These are phyloP conservation scores for Gossypium bickii DNA, from an alignment of 345 rosid genomes.

Conservation along the genomic window DNA sequence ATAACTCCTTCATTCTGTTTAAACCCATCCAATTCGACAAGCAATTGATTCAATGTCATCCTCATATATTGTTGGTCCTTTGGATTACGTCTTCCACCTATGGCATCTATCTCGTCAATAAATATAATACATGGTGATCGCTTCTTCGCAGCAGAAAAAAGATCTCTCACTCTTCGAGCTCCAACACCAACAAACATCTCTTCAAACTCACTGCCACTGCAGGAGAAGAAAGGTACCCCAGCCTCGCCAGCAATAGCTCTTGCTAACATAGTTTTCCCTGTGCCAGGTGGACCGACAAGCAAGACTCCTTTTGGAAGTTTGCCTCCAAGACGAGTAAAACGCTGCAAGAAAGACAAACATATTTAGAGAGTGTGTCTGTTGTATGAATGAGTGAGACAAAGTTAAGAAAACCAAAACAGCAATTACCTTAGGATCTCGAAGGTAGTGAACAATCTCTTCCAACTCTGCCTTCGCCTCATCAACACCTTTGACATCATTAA, in stretches of 20 bases:
- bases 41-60: slow-evolving; percentile 94
- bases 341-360: slow-evolving; percentile 36
- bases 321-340: slow-evolving; percentile 95
- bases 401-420: neutral
- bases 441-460: slow-evolving; percentile 95
- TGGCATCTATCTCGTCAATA: slow-evolving; percentile 97
- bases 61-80: slow-evolving; percentile 93
- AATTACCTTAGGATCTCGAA: slow-evolving; percentile 89
- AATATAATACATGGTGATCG: slow-evolving; percentile 93
- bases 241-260: slow-evolving; percentile 99
- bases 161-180: slow-evolving; percentile 96
- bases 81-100: slow-evolving; percentile 93
- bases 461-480: slow-evolving; percentile 97
- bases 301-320: slow-evolving; percentile 98
- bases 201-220: slow-evolving; percentile 99
- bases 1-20: slow-evolving; percentile 97
- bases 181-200: slow-evolving; percentile 99
- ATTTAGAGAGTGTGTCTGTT: neutral
- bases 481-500: slow-evolving; percentile 90
- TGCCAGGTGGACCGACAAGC: slow-evolving; percentile 97
- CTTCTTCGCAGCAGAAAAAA: slow-evolving; percentile 98
- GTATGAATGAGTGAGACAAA: neutral
- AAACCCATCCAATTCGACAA: slow-evolving; percentile 95
- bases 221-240: slow-evolving; percentile 90
- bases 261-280: slow-evolving; percentile 97